Base-by-base conservation (phyloP, 805 yeast species). In the Jamesozyma piceae region DNA sequence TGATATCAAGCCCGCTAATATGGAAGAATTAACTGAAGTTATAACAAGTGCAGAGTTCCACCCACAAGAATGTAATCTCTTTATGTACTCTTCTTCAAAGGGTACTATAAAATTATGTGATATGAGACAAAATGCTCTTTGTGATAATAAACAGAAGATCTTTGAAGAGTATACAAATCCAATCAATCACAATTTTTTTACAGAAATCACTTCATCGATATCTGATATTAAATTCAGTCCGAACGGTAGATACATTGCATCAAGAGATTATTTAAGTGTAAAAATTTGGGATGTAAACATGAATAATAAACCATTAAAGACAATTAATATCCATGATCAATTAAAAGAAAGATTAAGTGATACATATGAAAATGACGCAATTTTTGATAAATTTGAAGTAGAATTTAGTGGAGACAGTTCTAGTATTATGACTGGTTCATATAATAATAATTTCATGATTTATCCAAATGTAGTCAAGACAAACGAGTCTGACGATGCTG, bases 11-110 rank as follows among this genome's bases (percentile, higher is more conserved):
- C 99, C 99, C 9, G 85, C 88, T 5, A 88, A 88, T 65, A 94
- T 92, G 98, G 99, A 92, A 69, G 99, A 92, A 67, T 75, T 92
- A 55, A 90, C 98, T 9, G 98, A 92, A 65, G 98, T 92, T 41
- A 90, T 92, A 50, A 92, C 99, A 15, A 77, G 89, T 57, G 94
- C 97, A 2, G 95, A 89, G 63, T 92, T 92, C 69, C 97, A 94
- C 64, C 98, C 99, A 14, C 66, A 70, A 37, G 80, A 80, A 60
- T 92, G 99, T 71, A 92, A 92, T 63, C 68, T 84, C 55, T 90
- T 92, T 65, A 88, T 90, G 88, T 90, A 92, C 67, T 82, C 95
- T 5, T 83, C 95, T 11, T 83, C 95, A 41, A 92, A 90, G 64
- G 99, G 98, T 44, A 85, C 95, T 35, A 86, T 94, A 52, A 89